Percentiles rank a stretch among this genome's conserved stretches.
Conservation (phyloP, 2,329 filamentous ascomycete species). For the Phaeoacremonium minimum region DNA sequence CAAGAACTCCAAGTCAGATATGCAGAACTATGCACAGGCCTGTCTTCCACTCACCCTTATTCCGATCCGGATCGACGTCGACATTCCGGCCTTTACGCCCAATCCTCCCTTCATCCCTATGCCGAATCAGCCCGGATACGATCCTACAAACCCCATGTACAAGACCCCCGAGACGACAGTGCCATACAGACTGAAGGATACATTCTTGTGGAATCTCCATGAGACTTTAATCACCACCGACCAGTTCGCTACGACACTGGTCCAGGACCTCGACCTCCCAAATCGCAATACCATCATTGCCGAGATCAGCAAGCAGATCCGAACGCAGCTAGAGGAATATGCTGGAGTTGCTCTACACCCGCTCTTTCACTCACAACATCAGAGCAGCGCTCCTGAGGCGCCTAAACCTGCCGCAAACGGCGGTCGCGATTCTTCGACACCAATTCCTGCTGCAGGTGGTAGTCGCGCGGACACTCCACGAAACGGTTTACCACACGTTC, state of each 20-base stretch:
- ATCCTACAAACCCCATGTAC: constrained; percentile 74
- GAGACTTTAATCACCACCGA: constrained; percentile 92
- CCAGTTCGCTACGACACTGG: constrained; percentile 85
- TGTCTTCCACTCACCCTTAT: constrained; percentile 85
- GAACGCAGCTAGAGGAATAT: constrained; percentile 93
- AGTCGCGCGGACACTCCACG: constrained; percentile 56
- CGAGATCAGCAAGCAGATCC: constrained; percentile 90
- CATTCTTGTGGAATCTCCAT: constrained; percentile 97
- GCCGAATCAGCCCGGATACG: constrained; percentile 47
- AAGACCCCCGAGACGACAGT: constrained; percentile 74
- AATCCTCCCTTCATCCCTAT: constrained; percentile 61
- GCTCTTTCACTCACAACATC: constrained; percentile 65
- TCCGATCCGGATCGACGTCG: constrained; percentile 93
- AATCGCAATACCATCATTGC: constrained; percentile 64
- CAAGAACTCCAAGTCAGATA: constrained; percentile 47
- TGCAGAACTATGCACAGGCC: constrained; percentile 61
- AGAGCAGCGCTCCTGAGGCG: constrained; percentile 21
- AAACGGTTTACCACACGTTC: constrained; percentile 43
- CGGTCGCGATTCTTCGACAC: constrained; percentile 15
- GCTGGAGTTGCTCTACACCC: constrained; percentile 91
- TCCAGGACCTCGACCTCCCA: constrained; percentile 90
- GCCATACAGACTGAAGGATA: constrained; percentile 84
- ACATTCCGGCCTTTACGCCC: constrained; percentile 75
- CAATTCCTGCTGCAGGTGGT: constrained; percentile 13
- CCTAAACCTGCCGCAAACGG: constrained; percentile 17